phyloP scores from a whole-genome alignment of 108 stramenopile species.

The Nitzschia sp. region DNA sequence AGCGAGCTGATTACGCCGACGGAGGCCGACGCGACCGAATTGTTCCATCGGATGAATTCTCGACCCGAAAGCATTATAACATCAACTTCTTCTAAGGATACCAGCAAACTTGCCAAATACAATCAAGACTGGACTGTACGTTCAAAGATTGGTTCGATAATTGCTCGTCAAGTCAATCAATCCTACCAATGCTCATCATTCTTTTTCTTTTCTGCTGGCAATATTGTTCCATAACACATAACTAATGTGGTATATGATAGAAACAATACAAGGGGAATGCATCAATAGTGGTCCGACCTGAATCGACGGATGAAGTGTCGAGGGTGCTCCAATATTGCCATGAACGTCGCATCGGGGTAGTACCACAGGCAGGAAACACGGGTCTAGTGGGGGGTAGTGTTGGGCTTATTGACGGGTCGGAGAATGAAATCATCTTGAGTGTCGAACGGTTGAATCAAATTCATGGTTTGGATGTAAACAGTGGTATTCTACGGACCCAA shows the following conservation, averaged over 20 bases:
- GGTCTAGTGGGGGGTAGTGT: conserved; percentile 94
- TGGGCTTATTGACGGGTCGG: conserved; percentile 27
- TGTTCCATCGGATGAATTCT: conserved; percentile 5
- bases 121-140: conserved; percentile 59
- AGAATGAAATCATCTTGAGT: conserved; percentile 83
- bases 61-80: conserved; percentile 1
- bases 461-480: conserved; percentile 58
- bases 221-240: not conserved
- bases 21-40: conserved; percentile 9
- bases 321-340: conserved; percentile 87
- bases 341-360: conserved; percentile 67
- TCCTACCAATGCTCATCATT: not conserved
- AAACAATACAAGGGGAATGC: conserved; percentile 56
- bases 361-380: conserved; percentile 96
- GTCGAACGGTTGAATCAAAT: conserved; percentile 63
- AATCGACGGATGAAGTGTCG: conserved; percentile 71
- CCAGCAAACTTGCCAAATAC: conserved; percentile 35
- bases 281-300: conserved; percentile 58
- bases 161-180: not conserved
- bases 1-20: conserved; percentile 1
- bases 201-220: not conserved
- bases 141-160: not conserved
- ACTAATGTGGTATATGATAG: not conserved
- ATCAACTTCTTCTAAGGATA: not conserved
- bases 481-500: conserved; percentile 85